Conservation (phyloP, 2,329 filamentous ascomycete genomes). For the Chalara sp. region DNA sequence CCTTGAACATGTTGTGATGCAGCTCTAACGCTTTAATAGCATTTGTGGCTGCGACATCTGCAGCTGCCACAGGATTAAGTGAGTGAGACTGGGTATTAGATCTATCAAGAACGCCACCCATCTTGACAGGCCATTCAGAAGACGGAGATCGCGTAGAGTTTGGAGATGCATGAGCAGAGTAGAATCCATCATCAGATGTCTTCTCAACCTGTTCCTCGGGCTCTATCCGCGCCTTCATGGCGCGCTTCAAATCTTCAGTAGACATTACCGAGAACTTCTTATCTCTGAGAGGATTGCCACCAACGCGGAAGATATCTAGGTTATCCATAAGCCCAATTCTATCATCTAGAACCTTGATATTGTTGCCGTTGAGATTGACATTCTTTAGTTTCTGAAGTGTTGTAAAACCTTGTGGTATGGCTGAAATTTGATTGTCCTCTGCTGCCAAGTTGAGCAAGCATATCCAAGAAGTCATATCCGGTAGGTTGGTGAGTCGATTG, state of each 20-base stretch:
- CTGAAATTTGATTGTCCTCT: slow-evolving; percentile 73
- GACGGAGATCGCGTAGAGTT: slow-evolving; percentile 17
- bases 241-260: slow-evolving; percentile 74
- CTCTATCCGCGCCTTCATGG: slow-evolving; percentile 60
- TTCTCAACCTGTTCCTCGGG: slow-evolving; percentile 33
- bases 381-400: slow-evolving; percentile 62
- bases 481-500: slow-evolving; percentile 70
- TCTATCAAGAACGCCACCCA: slow-evolving; percentile 56
- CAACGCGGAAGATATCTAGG: slow-evolving; percentile 67
- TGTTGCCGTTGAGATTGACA: slow-evolving; percentile 80
- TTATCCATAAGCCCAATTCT: slow-evolving; percentile 74
- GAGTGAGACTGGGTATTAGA: slow-evolving; percentile 59
- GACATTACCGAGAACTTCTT: slow-evolving; percentile 77
- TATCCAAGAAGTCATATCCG: slow-evolving; percentile 67
- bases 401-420: slow-evolving; percentile 71
- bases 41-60: slow-evolving; percentile 45
- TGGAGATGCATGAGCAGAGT: slow-evolving; percentile 19
- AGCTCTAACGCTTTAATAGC: slow-evolving; percentile 55
- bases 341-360: slow-evolving; percentile 68
- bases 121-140: slow-evolving; percentile 23
- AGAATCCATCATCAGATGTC: slow-evolving; percentile 28
- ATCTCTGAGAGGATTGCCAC: slow-evolving; percentile 85
- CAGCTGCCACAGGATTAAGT: slow-evolving; percentile 50
- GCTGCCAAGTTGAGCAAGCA: slow-evolving; percentile 67
- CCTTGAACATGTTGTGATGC: slow-evolving; percentile 68